Evolutionary conservation across 257 asterid genomes (phyloP), one percentile per base, ranked within the genome.

Genomic region (Euphrasia confusa): DNA sequence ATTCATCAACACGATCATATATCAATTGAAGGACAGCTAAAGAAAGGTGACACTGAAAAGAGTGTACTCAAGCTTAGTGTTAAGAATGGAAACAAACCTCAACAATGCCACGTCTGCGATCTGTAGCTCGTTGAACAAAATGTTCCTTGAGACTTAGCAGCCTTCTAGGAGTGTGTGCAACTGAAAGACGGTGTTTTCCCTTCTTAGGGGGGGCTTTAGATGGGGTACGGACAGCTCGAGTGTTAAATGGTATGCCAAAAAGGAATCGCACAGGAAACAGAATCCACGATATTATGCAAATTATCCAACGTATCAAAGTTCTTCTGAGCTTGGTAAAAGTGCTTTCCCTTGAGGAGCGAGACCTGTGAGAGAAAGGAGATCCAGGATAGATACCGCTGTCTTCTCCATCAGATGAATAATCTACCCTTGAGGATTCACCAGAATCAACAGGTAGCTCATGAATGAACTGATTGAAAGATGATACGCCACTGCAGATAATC

Each of bases 71-170:
- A 4, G 33, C 5, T 30, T 30, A 30, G 33, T 30, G 33, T 30
- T 28, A 35, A 53, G 24, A 27, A 63, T 33, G 60, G 13, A 58
- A 66, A 62, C 59, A 60, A 58, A 93, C 99, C 99, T 93, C 99
- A 74, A 93, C 93, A 70, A 93, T 82, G 18, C 99, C 96, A 60
- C 97, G 97, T 68, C 99, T 87, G 17, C 96, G 84, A 59, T 93
- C 99, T 56, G 94, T 93, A 68, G 97, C 83, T 77, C 86, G 80
- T 63, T 83, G 95, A 71, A 89, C 77, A 71, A 85, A 82, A 33
- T 85, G 80, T 40, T 88, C 98, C 83, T 79, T 92, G 66, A 78
- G 84, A 66, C 54, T 68, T 68, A 81, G 94, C 75, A 68, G 64
- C 68, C 87, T 85, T 69, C 87, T 81, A 57, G 91, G 84, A 50